These are phyloP conservation scores for Abrus precatorius DNA, from an alignment of 306 rosid species.

Conservation along the genomic window DNA sequence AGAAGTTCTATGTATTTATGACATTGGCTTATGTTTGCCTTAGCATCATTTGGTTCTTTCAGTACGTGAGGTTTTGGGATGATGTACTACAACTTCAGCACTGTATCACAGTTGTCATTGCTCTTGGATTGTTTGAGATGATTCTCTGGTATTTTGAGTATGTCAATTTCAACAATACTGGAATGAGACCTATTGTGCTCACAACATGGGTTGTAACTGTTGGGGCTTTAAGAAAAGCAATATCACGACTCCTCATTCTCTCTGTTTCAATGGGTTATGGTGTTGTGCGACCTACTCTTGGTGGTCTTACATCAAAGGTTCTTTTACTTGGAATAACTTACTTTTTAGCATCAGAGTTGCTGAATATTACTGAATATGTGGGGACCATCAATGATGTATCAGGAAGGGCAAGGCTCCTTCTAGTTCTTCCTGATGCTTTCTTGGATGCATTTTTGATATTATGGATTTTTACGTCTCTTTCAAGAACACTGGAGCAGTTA, in stretches of 20 bases:
- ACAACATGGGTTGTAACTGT: conserved; percentile 93
- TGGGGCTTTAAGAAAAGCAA: conserved; percentile 82
- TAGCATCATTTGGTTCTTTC: conserved; percentile 81
- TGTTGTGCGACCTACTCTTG: conserved; percentile 96
- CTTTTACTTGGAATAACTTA: conserved; percentile 86
- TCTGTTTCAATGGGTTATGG: conserved; percentile 97
- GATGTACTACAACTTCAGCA: conserved; percentile 96
- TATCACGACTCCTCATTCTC: conserved; percentile 85
- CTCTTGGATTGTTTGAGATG: conserved; percentile 93
- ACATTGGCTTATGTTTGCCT: conserved; percentile 72
- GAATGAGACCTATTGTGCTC: conserved; percentile 78
- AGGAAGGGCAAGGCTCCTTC: conserved; percentile 88
- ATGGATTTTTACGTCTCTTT: conserved; percentile 95
- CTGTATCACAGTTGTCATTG: conserved; percentile 82
- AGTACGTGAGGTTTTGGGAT: conserved; percentile 88
- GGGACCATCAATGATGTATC: conserved; percentile 93
- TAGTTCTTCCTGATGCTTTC: conserved; percentile 95
- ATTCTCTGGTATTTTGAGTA: conserved; percentile 92
- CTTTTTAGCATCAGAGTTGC: conserved; percentile 85
- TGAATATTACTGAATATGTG: conserved; percentile 88
- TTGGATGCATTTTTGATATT: conserved; percentile 94
- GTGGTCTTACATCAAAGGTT: conserved; percentile 97
- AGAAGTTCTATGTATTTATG: conserved; percentile 83
- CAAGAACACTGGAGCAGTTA: conserved; percentile 88
- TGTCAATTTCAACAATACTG: conserved; percentile 80